Conservation (phyloP, 768 basidiomycete genomes). For the Collybia mongolica region DNA sequence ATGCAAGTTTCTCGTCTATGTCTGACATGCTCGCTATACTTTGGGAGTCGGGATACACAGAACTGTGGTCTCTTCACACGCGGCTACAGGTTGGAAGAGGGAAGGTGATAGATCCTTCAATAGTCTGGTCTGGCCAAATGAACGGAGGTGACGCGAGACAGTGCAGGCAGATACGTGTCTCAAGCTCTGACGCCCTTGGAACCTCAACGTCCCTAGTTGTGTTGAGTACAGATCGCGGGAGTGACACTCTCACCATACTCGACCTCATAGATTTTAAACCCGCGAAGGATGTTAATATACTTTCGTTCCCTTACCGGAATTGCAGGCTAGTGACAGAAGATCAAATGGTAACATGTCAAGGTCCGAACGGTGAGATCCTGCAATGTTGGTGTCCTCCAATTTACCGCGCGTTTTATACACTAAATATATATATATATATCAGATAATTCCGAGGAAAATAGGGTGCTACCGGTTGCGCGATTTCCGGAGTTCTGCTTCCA, state of each 20-base stretch:
- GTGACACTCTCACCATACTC: slow-evolving; percentile 31
- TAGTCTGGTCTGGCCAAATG: slow-evolving; percentile 32
- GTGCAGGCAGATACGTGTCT: slow-evolving; percentile 33
- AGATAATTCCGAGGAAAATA: slow-evolving; percentile 18
- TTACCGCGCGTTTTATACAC: too few species aligned
- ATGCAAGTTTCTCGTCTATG: slow-evolving; percentile 59
- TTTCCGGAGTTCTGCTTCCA: slow-evolving; percentile 66
- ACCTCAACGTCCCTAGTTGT: slow-evolving; percentile 26
- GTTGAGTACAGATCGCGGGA: slow-evolving; percentile 36
- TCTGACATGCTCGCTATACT: slow-evolving; percentile 63
- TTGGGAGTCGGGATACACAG: slow-evolving; percentile 67
- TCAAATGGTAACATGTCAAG: slow-evolving; percentile 38
- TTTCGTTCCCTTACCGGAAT: slow-evolving; percentile 35
- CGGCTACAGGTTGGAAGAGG: slow-evolving; percentile 55
- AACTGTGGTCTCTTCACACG: slow-evolving; percentile 70
- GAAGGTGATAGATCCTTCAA: slow-evolving; percentile 57
- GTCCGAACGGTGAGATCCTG: slow-evolving; percentile 44
- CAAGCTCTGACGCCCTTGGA: slow-evolving; percentile 6
- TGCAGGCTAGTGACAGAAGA: slow-evolving; percentile 46
- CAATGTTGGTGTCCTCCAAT: slow-evolving; percentile 31
- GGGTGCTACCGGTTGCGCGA: slow-evolving; percentile 23
- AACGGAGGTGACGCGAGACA: slow-evolving; percentile 12
- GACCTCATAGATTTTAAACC: slow-evolving; percentile 16
- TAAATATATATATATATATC: not conserved
- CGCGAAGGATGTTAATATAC: slow-evolving; percentile 8